A percentile compares a stretch with the other conserved stretches of the same genome.
phyloP scores from a whole-genome alignment of 345 rosid species.

The Brassica cretica region DNA sequence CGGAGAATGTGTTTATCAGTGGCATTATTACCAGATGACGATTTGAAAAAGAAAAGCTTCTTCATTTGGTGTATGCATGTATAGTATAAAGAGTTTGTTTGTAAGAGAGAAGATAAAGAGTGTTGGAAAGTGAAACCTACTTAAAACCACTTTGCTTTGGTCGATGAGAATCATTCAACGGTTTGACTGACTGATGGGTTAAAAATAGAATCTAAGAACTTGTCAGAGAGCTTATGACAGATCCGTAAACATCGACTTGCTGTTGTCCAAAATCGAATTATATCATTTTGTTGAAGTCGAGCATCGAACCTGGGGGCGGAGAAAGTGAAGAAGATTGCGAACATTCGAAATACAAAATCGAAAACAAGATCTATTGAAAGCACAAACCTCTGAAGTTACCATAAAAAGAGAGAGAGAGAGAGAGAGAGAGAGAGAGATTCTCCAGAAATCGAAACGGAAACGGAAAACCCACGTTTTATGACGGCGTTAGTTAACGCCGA shows the following conservation, averaged over 20 bases:
- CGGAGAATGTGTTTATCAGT: conserved; percentile 37
- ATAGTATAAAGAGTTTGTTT: background rate
- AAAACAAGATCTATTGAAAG: background rate
- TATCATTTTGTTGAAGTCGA: conserved; percentile 45
- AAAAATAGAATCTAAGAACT: background rate
- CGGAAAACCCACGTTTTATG: background rate
- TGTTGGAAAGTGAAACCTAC: background rate
- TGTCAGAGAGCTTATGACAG: background rate
- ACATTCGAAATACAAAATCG: background rate
- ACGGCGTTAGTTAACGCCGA: background rate
- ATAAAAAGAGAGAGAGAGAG: background rate
- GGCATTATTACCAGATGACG: background rate
- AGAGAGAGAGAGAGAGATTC: background rate
- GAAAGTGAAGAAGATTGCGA: background rate
- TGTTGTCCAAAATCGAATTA: background rate
- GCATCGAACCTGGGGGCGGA: background rate
- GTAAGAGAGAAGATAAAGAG: background rate
- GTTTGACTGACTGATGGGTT: background rate
- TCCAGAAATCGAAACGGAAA: background rate
- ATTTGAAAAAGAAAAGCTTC: background rate
- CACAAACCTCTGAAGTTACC: background rate
- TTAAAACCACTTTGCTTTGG: background rate
- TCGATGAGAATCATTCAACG: background rate
- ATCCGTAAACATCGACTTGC: background rate
- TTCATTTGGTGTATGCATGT: background rate